Percentiles rank a stretch among this genome's conserved stretches.
These are phyloP conservation scores for Buxus sempervirens DNA, from an alignment of 164 flowering plant genomes.

Conservation along the genomic window DNA sequence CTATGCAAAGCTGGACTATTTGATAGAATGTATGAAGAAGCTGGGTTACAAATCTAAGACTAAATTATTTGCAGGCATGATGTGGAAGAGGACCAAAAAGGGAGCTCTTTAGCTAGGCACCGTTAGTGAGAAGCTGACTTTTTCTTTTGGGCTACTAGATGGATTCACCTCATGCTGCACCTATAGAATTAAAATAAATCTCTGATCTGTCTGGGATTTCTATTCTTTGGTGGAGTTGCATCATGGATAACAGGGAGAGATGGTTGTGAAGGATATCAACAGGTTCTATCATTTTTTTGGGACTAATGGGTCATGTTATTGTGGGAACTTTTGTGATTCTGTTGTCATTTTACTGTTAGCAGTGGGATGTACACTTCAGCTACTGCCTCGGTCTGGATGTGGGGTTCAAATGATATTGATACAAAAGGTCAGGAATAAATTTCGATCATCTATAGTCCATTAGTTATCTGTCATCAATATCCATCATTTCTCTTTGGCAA, in stretches of 20 bases:
- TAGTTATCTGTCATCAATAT: not conserved
- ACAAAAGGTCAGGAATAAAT: not conserved
- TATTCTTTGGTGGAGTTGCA: conserved; percentile 67
- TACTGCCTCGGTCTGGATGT: not conserved
- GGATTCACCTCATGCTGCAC: conserved; percentile 42
- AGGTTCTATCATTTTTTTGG: conserved; percentile 84
- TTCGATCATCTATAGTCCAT: not conserved
- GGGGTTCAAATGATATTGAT: too few species aligned
- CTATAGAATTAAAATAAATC: conserved; percentile 81
- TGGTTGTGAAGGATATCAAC: conserved; percentile 62
- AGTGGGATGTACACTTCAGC: not conserved
- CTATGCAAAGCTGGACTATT: conserved; percentile 47
- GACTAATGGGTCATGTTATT: conserved; percentile 62
- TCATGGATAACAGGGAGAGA: conserved; percentile 47
- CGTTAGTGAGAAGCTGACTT: conserved; percentile 88
- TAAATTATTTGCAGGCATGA: conserved; percentile 63
- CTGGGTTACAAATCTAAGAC: conserved; percentile 41
- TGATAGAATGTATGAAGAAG: conserved; percentile 54
- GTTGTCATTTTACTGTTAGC: not conserved
- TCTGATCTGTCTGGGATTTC: conserved; percentile 81
- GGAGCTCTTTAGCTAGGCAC: conserved; percentile 57
- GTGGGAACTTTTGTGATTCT: conserved; percentile 70
- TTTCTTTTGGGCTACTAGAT: conserved; percentile 64
- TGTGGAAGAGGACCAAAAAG: conserved; percentile 49
- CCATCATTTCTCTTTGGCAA: not conserved